Conservation (phyloP, 1,284 basidiomycete genomes). For the Xerocomus minutiporus region DNA sequence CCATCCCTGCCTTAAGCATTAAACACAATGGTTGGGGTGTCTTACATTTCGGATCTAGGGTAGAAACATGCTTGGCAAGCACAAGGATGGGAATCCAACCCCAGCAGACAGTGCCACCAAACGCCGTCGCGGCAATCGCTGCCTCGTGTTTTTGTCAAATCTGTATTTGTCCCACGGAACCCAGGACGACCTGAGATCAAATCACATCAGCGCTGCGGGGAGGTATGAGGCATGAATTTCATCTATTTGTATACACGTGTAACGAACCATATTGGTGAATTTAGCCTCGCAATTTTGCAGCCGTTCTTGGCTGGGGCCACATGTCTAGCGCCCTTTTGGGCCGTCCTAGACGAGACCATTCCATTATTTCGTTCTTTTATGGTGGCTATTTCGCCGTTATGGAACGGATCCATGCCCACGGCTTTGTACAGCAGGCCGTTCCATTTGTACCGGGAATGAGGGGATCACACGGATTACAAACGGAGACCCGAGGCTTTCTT, state of each 20-base stretch:
- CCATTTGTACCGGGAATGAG: conserved; percentile 12
- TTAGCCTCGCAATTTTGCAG: conserved; percentile 9
- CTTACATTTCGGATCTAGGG: conserved; percentile 15
- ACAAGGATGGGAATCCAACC: conserved; percentile 6
- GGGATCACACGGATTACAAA: conserved; percentile 26
- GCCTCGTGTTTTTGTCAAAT: conserved; percentile 30
- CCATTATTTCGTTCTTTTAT: conserved; percentile 4
- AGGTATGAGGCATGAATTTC: conserved; percentile 20
- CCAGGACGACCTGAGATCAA: conserved; percentile 11
- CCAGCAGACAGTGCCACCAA: conserved; percentile 4
- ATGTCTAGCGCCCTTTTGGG: not conserved
- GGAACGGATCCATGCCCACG: conserved; percentile 14
- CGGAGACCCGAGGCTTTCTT: conserved; percentile 17
- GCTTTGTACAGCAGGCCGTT: conserved; percentile 13
- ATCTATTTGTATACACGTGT: conserved; percentile 25
- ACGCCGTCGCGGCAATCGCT: conserved; percentile 3
- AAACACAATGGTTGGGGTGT: not conserved
- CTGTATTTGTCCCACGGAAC: conserved; percentile 14
- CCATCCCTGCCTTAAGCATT: not conserved
- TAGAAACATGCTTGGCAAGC: conserved; percentile 5
- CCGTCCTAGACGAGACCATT: not conserved
- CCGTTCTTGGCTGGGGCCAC: not conserved
- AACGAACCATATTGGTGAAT: conserved; percentile 11
- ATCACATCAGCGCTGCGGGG: conserved; percentile 10
- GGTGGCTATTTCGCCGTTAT: conserved; percentile 8